phyloP scores from a whole-genome alignment of 192 early-diverging fungal species.

The Jimgerdemannia lactiflua region DNA sequence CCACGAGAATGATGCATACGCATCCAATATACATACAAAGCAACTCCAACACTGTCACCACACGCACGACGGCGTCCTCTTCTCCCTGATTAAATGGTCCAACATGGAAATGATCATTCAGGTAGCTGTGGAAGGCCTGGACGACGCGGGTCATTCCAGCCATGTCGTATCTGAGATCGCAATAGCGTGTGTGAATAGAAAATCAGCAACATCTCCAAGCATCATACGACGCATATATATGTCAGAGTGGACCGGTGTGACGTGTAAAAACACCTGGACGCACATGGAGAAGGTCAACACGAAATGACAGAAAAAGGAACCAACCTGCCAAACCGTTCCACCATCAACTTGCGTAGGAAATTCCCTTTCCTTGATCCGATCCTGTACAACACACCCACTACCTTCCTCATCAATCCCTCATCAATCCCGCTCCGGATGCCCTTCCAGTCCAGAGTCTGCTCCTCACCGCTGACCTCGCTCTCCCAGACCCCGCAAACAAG shows the following conservation, averaged over 20 bases:
- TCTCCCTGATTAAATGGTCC: constrained; percentile 29
- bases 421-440: background rate
- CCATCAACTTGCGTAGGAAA: background rate
- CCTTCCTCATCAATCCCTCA: background rate
- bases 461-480: too few species aligned
- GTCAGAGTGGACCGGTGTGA: too few species aligned
- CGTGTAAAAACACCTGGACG: too few species aligned
- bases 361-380: background rate
- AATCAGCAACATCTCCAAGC: too few species aligned
- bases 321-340: background rate
- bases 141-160: constrained; percentile 11
- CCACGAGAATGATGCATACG: too few species aligned
- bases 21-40: constrained; percentile 12
- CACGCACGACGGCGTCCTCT: constrained; percentile 23
- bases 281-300: constrained; percentile 4
- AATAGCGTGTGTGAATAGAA: background rate
- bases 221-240: too few species aligned
- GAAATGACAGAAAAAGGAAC: constrained; percentile 1
- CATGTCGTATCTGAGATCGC: constrained; percentile 7
- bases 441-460: background rate
- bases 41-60: constrained; percentile 20
- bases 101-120: constrained; percentile 30
- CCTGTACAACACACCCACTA: background rate
- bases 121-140: constrained; percentile 16
- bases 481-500: background rate